A percentile compares a stretch with the other conserved stretches of the same genome.
These are phyloP conservation scores for Geoglossum glabrum DNA, from an alignment of 495 filamentous ascomycete species.

Conservation along the genomic window DNA sequence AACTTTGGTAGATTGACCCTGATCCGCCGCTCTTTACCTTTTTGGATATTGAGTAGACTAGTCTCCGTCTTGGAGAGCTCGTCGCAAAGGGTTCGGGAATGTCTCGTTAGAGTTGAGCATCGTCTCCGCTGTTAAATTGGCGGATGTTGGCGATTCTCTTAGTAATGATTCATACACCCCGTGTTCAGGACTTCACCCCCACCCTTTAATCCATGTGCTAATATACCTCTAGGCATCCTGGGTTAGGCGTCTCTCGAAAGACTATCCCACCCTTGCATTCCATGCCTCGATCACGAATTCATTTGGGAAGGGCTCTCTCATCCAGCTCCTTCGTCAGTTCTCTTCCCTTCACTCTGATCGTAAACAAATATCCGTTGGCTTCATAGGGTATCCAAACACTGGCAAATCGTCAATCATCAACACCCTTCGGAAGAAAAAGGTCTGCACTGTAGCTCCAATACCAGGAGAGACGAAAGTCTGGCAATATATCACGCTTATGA, in stretches of 20 bases:
- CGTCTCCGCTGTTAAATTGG: constrained; percentile 26
- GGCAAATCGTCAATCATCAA: constrained; percentile 94
- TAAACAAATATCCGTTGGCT: constrained; percentile 78
- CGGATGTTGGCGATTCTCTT: constrained; percentile 63
- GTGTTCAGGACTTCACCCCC: background rate
- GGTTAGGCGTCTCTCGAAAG: constrained; percentile 62
- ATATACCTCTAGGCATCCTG: constrained; percentile 50
- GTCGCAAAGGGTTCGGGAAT: constrained; percentile 36
- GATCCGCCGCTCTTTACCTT: constrained; percentile 45
- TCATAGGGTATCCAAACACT: constrained; percentile 90
- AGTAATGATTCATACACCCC: constrained; percentile 95
- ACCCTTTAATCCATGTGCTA: constrained; percentile 15
- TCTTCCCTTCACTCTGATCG: constrained; percentile 73
- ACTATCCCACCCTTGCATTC: constrained; percentile 85
- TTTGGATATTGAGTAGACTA: constrained; percentile 42
- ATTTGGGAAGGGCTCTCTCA: constrained; percentile 67
- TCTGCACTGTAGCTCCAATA: constrained; percentile 86
- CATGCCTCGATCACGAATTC: constrained; percentile 83
- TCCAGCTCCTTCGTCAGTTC: constrained; percentile 75
- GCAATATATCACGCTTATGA: constrained; percentile 96
- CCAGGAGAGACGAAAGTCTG: constrained; percentile 93
- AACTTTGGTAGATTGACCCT: constrained; percentile 82
- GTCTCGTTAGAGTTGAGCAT: constrained; percentile 83
- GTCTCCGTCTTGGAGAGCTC: constrained; percentile 63
- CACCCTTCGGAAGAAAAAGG: constrained; percentile 75